Percentiles rank a stretch among this genome's conserved stretches.
Conservation (phyloP, 116 monocot genomes). For the Cymodocea nodosa region DNA sequence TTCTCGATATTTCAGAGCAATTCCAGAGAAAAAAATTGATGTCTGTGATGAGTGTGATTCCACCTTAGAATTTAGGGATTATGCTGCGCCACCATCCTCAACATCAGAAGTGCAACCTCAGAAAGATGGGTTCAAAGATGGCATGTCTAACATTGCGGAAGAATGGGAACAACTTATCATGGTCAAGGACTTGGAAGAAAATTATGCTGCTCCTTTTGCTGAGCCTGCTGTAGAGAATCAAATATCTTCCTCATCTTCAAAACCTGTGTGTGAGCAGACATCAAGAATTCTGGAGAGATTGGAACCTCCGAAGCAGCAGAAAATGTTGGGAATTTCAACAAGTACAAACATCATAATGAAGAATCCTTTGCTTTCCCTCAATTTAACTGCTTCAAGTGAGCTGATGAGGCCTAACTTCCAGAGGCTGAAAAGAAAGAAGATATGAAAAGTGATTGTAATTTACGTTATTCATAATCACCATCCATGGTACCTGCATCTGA, state of each 20-base stretch:
- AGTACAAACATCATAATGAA: conserved; percentile 13
- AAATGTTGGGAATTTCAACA: conserved; percentile 10
- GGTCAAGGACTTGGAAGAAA: conserved; percentile 28
- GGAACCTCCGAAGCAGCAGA: conserved; percentile 52
- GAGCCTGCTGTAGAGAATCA: conserved; percentile 9
- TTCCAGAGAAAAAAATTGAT: conserved; percentile 13
- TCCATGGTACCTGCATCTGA: neutral
- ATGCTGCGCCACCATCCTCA: conserved; percentile 10
- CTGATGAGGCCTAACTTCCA: conserved; percentile 55
- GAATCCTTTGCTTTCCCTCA: conserved; percentile 34
- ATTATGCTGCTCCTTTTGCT: conserved; percentile 10
- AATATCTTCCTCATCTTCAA: conserved; percentile 9
- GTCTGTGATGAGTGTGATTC: conserved; percentile 4
- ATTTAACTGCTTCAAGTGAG: conserved; percentile 24
- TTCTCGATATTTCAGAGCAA: conserved; percentile 7
- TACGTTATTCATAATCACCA: neutral
- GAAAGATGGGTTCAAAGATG: conserved; percentile 18
- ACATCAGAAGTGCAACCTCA: conserved; percentile 7
- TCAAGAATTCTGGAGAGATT: conserved; percentile 75
- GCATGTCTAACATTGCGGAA: conserved; percentile 20
- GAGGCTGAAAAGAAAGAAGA: conserved; percentile 34
- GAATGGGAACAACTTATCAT: conserved; percentile 72
- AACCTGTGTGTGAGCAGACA: conserved; percentile 56
- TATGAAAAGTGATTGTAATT: neutral
- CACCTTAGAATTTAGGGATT: conserved; percentile 4